A percentile compares a stretch with the other conserved stretches of the same genome.
phyloP scores from a whole-genome alignment of 2,329 filamentous ascomycete species.

The Monosporascus sp. region DNA sequence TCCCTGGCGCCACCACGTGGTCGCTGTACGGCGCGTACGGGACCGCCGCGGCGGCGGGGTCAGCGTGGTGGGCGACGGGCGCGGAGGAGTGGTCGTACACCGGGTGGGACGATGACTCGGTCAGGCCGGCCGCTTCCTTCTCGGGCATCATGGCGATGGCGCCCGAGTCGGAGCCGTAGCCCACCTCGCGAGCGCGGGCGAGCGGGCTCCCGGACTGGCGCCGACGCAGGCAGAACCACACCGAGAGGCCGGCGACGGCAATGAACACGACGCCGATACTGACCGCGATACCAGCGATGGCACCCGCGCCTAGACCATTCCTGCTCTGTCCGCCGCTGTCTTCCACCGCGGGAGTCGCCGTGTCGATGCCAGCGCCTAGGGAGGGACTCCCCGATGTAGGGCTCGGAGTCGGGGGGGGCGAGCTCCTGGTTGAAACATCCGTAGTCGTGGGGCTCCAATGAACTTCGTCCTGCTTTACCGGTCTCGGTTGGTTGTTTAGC shows the following conservation, averaged over 20 bases:
- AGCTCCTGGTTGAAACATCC: too few species aligned
- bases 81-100: conserved; percentile 24
- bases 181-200: conserved; percentile 1
- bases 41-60: conserved; percentile 10
- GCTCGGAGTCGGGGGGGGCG: too few species aligned
- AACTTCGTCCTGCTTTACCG: background rate
- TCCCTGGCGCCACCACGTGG: conserved; percentile 10
- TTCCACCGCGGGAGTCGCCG: background rate
- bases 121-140: conserved; percentile 38
- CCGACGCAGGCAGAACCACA: conserved; percentile 39
- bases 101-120: conserved; percentile 32
- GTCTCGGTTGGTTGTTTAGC: too few species aligned
- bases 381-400: too few species aligned
- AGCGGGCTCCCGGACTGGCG: conserved; percentile 22
- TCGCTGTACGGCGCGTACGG: conserved; percentile 31
- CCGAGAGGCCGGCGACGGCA: conserved; percentile 31
- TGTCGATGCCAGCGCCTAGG: too few species aligned
- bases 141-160: conserved; percentile 38
- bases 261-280: conserved; percentile 26
- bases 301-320: conserved; percentile 15
- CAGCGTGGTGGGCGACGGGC: conserved; percentile 13
- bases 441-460: conserved; percentile 2
- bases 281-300: conserved; percentile 22
- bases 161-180: conserved; percentile 22
- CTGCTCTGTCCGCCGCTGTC: background rate